phyloP scores from a whole-genome alignment of 2,329 filamentous ascomycete genomes.

The Apiospora kogelbergensis region DNA sequence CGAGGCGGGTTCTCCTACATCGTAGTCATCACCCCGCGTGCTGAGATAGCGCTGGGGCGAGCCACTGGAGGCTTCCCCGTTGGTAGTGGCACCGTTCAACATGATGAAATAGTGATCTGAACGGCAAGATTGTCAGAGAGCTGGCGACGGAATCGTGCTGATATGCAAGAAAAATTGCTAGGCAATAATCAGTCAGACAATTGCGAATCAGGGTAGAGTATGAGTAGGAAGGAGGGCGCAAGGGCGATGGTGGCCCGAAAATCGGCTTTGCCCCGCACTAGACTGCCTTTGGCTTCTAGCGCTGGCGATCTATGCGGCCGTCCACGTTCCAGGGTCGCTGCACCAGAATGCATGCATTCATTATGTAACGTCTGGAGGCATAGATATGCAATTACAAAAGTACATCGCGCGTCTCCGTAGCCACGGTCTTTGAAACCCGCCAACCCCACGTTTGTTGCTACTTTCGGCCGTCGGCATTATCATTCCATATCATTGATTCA shows the following conservation, averaged over 20 bases:
- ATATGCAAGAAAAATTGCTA: not conserved
- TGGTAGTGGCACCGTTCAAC: constrained; percentile 38
- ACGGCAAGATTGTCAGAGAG: not conserved
- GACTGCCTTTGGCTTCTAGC: not conserved
- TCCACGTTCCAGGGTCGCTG: not conserved
- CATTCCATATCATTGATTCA: not conserved
- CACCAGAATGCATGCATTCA: no score
- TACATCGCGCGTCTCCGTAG: no score
- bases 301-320: not conserved
- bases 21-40: constrained; percentile 50
- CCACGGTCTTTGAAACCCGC: no score
- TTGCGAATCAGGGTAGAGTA: not conserved
- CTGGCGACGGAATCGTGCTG: not conserved
- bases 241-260: constrained; percentile 6
- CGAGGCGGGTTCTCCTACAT: constrained; percentile 34
- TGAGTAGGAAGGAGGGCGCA: not conserved
- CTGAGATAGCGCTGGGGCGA: constrained; percentile 48
- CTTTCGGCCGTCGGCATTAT: not conserved
- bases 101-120: constrained; percentile 30
- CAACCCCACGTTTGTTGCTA: not conserved
- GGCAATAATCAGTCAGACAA: not conserved
- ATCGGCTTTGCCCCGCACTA: constrained; percentile 11
- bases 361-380: no score
- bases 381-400: not conserved
- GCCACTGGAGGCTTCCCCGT: constrained; percentile 31